A percentile compares a stretch with the other conserved stretches of the same genome.
Evolutionary conservation across 2,329 filamentous ascomycete genomes (phyloP).

Genomic region (Blumeria hordei): DNA sequence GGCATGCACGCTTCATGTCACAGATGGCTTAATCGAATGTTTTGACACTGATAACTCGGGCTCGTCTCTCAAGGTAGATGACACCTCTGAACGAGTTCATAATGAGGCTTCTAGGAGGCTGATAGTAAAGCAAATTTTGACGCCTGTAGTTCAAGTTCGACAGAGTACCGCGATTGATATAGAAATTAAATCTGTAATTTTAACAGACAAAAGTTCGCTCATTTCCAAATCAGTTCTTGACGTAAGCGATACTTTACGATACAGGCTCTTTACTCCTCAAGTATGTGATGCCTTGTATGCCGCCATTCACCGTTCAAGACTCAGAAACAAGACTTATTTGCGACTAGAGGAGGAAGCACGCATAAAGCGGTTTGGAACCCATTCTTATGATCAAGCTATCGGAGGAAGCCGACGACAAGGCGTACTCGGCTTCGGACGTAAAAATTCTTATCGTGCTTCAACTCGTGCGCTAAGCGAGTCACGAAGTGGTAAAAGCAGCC

Average conservation of each 20-base stretch:
- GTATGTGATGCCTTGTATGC: conserved; percentile 69
- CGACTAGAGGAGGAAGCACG: conserved; percentile 32
- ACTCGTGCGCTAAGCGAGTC: conserved; percentile 27
- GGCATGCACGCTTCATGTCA: conserved; percentile 29
- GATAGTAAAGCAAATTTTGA: conserved; percentile 51
- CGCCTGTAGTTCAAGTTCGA: conserved; percentile 70
- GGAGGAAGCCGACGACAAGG: conserved; percentile 23
- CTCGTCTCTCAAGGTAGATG: neutral
- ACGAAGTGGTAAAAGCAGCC: conserved; percentile 47
- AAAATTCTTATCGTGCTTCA: conserved; percentile 40
- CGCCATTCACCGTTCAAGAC: conserved; percentile 67
- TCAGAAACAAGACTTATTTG: conserved; percentile 60
- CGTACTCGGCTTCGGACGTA: conserved; percentile 31
- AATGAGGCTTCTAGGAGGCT: neutral
- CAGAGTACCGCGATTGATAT: conserved; percentile 85
- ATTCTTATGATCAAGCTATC: conserved; percentile 19
- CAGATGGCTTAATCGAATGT: conserved; percentile 33
- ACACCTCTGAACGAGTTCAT: neutral
- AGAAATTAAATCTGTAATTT: conserved; percentile 61
- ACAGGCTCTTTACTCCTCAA: conserved; percentile 10
- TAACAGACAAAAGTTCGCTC: neutral
- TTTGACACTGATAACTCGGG: conserved; percentile 17
- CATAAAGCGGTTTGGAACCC: conserved; percentile 43
- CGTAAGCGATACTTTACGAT: neutral
- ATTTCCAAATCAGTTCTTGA: neutral